Evolutionary conservation across 257 asterid species (phyloP).

Genomic region (Solanum bulbocastanum): DNA sequence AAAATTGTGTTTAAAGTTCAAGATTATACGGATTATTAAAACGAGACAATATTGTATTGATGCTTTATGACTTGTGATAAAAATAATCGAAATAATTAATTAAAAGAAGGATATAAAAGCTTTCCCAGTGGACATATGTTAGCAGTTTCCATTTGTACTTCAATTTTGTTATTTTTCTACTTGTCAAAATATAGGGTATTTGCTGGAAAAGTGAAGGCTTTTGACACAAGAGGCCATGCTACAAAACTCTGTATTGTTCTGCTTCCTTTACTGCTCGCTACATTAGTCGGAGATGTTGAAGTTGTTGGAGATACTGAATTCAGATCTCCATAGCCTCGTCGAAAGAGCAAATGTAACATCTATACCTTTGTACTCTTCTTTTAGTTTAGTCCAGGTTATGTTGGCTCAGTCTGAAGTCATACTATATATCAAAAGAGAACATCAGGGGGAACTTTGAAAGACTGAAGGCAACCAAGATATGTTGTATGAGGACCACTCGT

Average conservation of each 20-base stretch:
- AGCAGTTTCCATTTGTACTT: background rate
- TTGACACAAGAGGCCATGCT: constrained; percentile 44
- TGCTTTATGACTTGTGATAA: too few species aligned
- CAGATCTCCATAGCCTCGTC: background rate
- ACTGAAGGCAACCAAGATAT: too few species aligned
- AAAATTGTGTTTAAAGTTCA: too few species aligned
- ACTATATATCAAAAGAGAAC: background rate
- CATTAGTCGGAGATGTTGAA: constrained; percentile 17
- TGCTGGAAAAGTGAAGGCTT: constrained; percentile 39
- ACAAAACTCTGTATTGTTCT: constrained; percentile 35
- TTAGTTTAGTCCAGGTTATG: background rate
- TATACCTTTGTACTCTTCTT: background rate
- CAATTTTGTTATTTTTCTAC: background rate
- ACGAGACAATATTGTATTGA: too few species aligned
- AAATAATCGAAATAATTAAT: too few species aligned
- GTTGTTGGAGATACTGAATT: constrained; percentile 9
- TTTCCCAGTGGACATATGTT: too few species aligned
- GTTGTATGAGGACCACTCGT: too few species aligned
- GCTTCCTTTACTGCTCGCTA: constrained; percentile 31
- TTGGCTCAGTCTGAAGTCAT: background rate
- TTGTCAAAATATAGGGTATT: background rate
- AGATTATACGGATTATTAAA: too few species aligned
- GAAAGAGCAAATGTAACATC: background rate
- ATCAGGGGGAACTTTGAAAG: too few species aligned
- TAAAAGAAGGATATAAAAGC: too few species aligned